Percentiles rank a stretch among this genome's conserved stretches.
Conservation (phyloP, 164 flowering plant genomes). For the Vitis labrusca region DNA sequence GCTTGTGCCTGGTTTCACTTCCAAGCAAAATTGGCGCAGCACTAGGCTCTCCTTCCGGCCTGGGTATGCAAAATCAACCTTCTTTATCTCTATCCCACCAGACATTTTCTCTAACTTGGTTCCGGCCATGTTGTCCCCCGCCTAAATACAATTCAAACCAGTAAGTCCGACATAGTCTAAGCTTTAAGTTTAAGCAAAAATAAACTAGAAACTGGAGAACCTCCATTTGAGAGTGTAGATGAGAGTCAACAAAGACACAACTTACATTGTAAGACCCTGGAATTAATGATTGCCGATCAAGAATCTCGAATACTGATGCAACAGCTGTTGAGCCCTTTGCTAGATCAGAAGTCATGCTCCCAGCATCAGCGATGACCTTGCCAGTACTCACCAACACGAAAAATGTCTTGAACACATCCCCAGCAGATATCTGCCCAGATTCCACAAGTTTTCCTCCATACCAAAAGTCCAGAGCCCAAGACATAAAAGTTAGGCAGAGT, state of each 20-base stretch:
- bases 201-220: background rate
- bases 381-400: slow-evolving; percentile 89
- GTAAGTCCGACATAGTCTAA: background rate
- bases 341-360: slow-evolving; percentile 95
- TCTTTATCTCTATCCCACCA: slow-evolving; percentile 70
- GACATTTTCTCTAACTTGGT: slow-evolving; percentile 39
- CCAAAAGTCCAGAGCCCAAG: slow-evolving; percentile 97
- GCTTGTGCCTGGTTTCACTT: slow-evolving; percentile 74
- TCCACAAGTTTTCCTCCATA: slow-evolving; percentile 78
- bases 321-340: slow-evolving; percentile 84
- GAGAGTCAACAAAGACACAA: background rate
- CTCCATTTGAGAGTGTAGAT: no score
- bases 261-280: slow-evolving; percentile 46
- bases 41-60: slow-evolving; percentile 55
- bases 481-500: slow-evolving; percentile 74
- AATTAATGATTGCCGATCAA: slow-evolving; percentile 65
- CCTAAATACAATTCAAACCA: slow-evolving; percentile 15
- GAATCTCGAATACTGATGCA: slow-evolving; percentile 74
- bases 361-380: slow-evolving; percentile 91
- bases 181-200: background rate
- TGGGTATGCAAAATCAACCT: slow-evolving; percentile 80
- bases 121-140: slow-evolving; percentile 27
- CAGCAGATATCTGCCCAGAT: slow-evolving; percentile 67
- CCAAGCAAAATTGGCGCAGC: slow-evolving; percentile 59
- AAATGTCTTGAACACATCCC: slow-evolving; percentile 88